phyloP scores from a whole-genome alignment of 2,329 filamentous ascomycete species.

The Metarhizium humberi region DNA sequence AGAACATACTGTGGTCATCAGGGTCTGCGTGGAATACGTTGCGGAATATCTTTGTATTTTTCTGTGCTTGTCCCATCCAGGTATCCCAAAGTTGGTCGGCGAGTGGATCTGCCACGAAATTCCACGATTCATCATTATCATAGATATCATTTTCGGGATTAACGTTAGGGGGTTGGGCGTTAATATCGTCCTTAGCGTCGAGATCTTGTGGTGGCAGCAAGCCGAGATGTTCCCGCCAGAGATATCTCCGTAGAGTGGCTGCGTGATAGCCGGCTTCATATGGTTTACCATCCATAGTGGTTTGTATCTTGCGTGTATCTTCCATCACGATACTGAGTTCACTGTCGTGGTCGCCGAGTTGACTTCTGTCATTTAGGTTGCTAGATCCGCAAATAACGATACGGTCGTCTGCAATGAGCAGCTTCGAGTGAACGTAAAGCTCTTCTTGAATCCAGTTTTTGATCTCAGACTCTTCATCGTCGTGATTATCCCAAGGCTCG shows the following conservation, averaged over 20 bases:
- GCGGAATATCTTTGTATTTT: constrained; percentile 67
- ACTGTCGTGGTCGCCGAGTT: constrained; percentile 81
- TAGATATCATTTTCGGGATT: constrained; percentile 55
- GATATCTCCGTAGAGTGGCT: constrained; percentile 66
- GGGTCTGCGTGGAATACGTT: constrained; percentile 82
- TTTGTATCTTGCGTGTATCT: constrained; percentile 62
- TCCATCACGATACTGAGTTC: constrained; percentile 87
- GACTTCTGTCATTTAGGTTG: constrained; percentile 86
- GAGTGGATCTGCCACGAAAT: constrained; percentile 63
- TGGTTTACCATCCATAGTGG: constrained; percentile 67
- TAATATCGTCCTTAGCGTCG: constrained; percentile 57
- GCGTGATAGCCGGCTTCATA: constrained; percentile 77
- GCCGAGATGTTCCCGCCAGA: constrained; percentile 88
- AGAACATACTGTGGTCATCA: constrained; percentile 62
- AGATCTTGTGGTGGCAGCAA: constrained; percentile 65
- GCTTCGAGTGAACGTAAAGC: constrained; percentile 88
- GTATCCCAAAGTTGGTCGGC: constrained; percentile 55
- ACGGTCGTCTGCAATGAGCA: constrained; percentile 81
- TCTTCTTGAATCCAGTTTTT: constrained; percentile 92
- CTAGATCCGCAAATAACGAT: constrained; percentile 78
- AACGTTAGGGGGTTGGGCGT: constrained; percentile 62
- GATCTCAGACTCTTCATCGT: constrained; percentile 63
- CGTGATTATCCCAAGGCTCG: constrained; percentile 63
- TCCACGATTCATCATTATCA: constrained; percentile 51
- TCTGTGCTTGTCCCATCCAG: constrained; percentile 61